These are phyloP conservation scores for Herpetomonas tarakana DNA, from an alignment of 208 protist genomes.

Conservation along the genomic window DNA sequence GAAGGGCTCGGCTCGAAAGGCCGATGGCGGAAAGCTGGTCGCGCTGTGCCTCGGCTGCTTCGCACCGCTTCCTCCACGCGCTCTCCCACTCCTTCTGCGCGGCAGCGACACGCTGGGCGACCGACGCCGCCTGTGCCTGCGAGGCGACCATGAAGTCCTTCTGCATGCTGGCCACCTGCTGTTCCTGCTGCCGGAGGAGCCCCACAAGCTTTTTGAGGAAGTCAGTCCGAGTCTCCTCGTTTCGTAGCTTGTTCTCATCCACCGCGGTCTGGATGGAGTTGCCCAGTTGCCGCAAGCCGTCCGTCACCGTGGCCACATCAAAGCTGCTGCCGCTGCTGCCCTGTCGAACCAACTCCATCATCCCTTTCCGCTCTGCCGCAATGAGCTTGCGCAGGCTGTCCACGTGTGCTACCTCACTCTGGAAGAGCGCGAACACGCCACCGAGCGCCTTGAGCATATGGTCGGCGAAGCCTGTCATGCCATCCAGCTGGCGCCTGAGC, in stretches of 20 bases:
- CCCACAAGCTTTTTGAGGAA: conserved; percentile 46
- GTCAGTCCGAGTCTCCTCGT: conserved; percentile 30
- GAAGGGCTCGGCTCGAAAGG: conserved; percentile 37
- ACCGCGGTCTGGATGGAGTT: conserved; percentile 45
- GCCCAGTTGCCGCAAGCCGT: conserved; percentile 35
- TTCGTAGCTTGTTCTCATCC: conserved; percentile 24
- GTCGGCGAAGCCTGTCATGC: conserved; percentile 35
- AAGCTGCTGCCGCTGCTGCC: conserved; percentile 7
- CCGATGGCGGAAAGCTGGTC: conserved; percentile 37
- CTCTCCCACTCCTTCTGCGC: conserved; percentile 60
- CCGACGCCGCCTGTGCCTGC: conserved; percentile 33
- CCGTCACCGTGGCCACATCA: conserved; percentile 3
- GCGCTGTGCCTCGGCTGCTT: conserved; percentile 35
- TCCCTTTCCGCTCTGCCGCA: conserved; percentile 42
- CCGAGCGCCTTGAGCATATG: conserved; percentile 34
- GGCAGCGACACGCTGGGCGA: conserved; percentile 50
- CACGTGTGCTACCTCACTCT: conserved; percentile 35
- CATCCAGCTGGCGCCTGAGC: conserved; percentile 42
- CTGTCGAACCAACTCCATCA: conserved; percentile 51
- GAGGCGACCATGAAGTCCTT: conserved; percentile 47
- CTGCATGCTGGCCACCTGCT: conserved; percentile 39
- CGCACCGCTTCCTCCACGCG: conserved; percentile 48
- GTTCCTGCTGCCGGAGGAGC: conserved; percentile 59
- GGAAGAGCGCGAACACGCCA: conserved; percentile 37
- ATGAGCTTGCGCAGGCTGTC: conserved; percentile 46